Percentiles rank a stretch among this genome's conserved stretches.
Evolutionary conservation across 352 stramenopile species (phyloP).

Genomic region (Phytophthora aleatoria): DNA sequence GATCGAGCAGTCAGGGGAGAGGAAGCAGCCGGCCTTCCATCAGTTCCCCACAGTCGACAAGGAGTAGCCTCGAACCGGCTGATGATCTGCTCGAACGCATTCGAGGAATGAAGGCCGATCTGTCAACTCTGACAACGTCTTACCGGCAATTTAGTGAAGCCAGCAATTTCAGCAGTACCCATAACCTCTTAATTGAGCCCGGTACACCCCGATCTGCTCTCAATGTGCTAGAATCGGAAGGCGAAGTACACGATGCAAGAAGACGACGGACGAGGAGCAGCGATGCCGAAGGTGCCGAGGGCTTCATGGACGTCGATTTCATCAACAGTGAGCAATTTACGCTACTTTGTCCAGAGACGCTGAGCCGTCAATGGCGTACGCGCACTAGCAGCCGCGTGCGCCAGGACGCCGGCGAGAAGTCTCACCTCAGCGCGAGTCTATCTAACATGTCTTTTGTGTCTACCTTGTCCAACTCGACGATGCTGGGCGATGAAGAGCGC

Average conservation of each 20-base stretch:
- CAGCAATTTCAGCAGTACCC: constrained; percentile 17
- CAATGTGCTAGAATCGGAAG: constrained; percentile 3
- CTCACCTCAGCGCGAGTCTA: constrained; percentile 31
- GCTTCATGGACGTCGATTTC: constrained; percentile 52
- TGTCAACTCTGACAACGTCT: constrained; percentile 41
- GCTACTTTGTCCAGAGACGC: constrained; percentile 50
- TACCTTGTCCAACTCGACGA: constrained; percentile 36
- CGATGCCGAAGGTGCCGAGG: constrained; percentile 8
- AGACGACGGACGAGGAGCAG: constrained; percentile 9
- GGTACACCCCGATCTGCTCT: not conserved
- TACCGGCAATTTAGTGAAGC: constrained; percentile 17
- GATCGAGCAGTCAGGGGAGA: constrained; percentile 16
- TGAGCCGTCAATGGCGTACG: constrained; percentile 34
- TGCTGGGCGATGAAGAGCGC: constrained; percentile 39
- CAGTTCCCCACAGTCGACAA: constrained; percentile 2
- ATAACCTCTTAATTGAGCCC: constrained; percentile 13
- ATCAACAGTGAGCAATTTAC: constrained; percentile 67
- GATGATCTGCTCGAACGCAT: constrained; percentile 54
- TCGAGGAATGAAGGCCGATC: constrained; percentile 55
- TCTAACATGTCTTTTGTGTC: constrained; percentile 53
- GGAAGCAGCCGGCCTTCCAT: constrained; percentile 4
- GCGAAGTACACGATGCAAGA: constrained; percentile 1
- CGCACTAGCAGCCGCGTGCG: constrained; percentile 29
- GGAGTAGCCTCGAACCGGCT: constrained; percentile 27
- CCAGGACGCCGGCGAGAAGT: constrained; percentile 56